Base-by-base conservation (phyloP, 306 rosid genomes). In the Glycine latifolia region DNA sequence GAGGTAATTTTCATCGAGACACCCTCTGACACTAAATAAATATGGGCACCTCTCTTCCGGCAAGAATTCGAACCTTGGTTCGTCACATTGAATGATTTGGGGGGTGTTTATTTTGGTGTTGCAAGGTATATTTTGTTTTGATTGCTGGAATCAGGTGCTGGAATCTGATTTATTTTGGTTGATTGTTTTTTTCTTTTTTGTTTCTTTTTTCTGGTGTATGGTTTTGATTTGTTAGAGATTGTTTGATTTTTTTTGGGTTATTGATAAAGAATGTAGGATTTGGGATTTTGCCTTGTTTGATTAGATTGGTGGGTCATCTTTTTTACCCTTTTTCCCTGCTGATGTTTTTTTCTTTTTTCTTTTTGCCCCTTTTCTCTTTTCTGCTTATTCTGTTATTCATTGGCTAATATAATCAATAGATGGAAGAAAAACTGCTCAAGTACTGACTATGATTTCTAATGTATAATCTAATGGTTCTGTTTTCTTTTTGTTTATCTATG, bases 281-380 rank as follows among this genome's bases (percentile, higher is more conserved):
- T 55, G 86, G 86, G 54, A 52, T 79, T 85, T 86, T 86, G 89
- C 82, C 68, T 85, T 67, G 1, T 68, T 10, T 89, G 89, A 83
- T 86, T 88, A 67, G 72, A 67, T 84, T 86, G 76, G 80, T 80
- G 90, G 87, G 89, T 86, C 92, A 79, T 74, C 81, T 44, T 76
- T 77, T 76, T 15, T 33, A 55, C 84, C 41, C 49, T 48, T 79
- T 71, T 88, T 63, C 52, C 11, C 55, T 78, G 50, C 84, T 46
- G 26, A 5, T 48, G 3, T 48, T 48, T 39, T 12, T 17, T 59
- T n/a, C n/a, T n/a, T 35, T 39, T 39, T 39, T 5, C 17, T 74
- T 39, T 20, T 49, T 43, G 7, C 20, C 39, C 6, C 52, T 12
- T 66, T 44, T 47, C 13, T 44, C 72, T 46, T 43, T 85, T 82